phyloP scores from a whole-genome alignment of 768 basidiomycete species.

The Pleurotus djamor region DNA sequence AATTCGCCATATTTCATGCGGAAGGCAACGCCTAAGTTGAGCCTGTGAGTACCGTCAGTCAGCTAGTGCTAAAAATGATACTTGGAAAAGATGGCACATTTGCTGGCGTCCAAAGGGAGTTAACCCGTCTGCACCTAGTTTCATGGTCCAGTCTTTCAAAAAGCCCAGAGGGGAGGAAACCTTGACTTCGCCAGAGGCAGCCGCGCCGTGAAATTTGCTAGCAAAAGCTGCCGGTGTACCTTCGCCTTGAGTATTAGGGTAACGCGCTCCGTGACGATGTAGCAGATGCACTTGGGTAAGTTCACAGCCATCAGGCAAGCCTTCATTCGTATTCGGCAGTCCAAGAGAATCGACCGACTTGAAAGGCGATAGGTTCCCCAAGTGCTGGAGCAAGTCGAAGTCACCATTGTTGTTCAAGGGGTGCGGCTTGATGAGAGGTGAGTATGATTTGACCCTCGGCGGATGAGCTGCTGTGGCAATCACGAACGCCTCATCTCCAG shows the following conservation, averaged over 20 bases:
- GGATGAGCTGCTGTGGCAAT: constrained; percentile 40
- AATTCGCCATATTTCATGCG: constrained; percentile 59
- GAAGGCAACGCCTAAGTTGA: constrained; percentile 53
- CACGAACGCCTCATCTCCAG: constrained; percentile 39
- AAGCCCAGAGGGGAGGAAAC: constrained; percentile 58
- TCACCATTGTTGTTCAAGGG: constrained; percentile 23
- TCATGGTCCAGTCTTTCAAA: constrained; percentile 74
- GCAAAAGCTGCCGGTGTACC: constrained; percentile 42
- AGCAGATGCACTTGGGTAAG: constrained; percentile 55
- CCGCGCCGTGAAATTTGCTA: constrained; percentile 41
- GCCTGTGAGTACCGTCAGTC: constrained; percentile 16
- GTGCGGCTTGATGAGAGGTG: constrained; percentile 38
- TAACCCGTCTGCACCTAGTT: constrained; percentile 73
- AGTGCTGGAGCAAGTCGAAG: constrained; percentile 45
- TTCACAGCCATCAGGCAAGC: constrained; percentile 43
- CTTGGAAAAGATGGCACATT: constrained; percentile 34
- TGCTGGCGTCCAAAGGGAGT: constrained; percentile 79
- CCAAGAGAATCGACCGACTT: constrained; percentile 51
- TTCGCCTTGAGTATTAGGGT: constrained; percentile 41
- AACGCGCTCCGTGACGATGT: constrained; percentile 70
- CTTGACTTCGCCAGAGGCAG: constrained; percentile 37
- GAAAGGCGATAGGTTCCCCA: constrained; percentile 51
- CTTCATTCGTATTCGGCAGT: constrained; percentile 41
- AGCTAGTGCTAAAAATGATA: background rate
- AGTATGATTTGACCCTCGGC: constrained; percentile 30